Evolutionary conservation across 257 asterid genomes (phyloP).

Genomic region (Solanum corneliomulleri): DNA sequence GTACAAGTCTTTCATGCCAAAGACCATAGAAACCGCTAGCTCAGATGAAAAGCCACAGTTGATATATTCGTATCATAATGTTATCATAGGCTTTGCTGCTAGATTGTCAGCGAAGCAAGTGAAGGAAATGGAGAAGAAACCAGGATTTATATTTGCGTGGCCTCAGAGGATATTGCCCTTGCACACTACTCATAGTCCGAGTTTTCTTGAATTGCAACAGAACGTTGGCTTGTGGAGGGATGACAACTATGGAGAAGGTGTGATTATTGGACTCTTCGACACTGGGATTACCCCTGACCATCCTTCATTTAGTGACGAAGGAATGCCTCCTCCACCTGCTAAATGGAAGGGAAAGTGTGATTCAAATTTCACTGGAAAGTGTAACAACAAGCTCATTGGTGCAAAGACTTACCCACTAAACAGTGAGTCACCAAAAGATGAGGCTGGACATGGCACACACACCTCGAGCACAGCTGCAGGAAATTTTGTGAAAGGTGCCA

Average conservation of each 20-base stretch:
- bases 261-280: background rate
- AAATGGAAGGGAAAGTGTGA: background rate
- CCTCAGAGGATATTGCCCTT: background rate
- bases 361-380: background rate
- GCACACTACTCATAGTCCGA: background rate
- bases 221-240: background rate
- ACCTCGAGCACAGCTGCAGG: background rate
- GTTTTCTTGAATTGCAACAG: background rate
- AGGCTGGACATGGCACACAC: background rate
- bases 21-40: background rate
- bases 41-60: background rate
- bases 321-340: background rate
- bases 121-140: background rate
- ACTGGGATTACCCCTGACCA: background rate
- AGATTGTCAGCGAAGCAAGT: background rate
- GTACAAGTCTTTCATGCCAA: background rate
- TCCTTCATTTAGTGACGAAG: background rate
- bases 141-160: background rate
- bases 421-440: background rate
- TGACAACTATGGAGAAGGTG: background rate
- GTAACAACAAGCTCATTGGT: background rate
- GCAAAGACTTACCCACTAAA: background rate
- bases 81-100: background rate
- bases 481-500: background rate
- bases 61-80: background rate